phyloP scores from a whole-genome alignment of 345 rosid species.

The Barbarea vulgaris region DNA sequence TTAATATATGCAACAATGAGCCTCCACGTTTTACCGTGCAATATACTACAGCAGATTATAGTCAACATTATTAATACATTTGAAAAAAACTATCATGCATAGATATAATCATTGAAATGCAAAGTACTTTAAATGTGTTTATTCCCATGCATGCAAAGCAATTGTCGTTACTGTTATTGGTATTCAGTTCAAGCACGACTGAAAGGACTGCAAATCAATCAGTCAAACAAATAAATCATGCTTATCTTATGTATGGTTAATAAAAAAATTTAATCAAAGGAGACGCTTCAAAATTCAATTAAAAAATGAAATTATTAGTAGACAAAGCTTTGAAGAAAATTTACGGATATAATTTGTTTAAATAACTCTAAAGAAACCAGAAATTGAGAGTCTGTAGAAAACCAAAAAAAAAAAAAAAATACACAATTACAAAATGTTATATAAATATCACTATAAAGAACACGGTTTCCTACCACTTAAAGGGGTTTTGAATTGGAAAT shows the following conservation, averaged over 20 bases:
- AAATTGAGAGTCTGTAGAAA: too few species aligned
- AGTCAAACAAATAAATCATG: background rate
- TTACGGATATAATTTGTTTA: background rate
- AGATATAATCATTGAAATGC: background rate
- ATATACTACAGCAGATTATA: conserved; percentile 16
- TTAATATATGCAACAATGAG: background rate
- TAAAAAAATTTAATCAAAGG: conserved; percentile 5
- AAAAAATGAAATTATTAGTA: background rate
- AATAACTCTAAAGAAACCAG: background rate
- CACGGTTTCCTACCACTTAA: too few species aligned
- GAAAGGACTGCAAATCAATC: background rate
- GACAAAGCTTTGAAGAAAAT: background rate
- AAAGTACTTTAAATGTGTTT: conserved; percentile 15
- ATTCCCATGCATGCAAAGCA: background rate
- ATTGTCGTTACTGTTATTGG: background rate
- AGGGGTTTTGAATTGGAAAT: too few species aligned
- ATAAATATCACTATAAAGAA: too few species aligned
- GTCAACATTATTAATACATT: background rate
- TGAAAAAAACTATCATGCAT: conserved; percentile 12
- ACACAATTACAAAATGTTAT: too few species aligned
- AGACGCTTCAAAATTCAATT: background rate
- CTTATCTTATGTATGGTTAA: background rate
- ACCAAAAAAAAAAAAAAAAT: too few species aligned
- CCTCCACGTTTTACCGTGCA: conserved; percentile 8
- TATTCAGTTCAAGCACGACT: background rate